phyloP scores from a whole-genome alignment of 2,329 filamentous ascomycete genomes.

The Colletotrichum melonis region DNA sequence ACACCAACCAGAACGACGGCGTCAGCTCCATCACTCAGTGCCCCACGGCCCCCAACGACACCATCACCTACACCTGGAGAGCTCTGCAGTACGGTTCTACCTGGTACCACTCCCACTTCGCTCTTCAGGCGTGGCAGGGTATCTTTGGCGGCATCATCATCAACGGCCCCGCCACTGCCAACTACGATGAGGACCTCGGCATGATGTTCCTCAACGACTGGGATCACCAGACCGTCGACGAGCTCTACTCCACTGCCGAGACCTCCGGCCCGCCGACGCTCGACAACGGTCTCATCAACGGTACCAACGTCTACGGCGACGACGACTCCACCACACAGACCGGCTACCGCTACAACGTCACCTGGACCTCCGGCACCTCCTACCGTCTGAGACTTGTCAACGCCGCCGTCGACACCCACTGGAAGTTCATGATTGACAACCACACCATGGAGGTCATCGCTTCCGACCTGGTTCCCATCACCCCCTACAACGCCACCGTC shows the following conservation, averaged over 20 bases:
- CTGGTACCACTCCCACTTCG: conserved; percentile 73
- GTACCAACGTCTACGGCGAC: conserved; percentile 51
- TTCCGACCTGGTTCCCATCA: conserved; percentile 68
- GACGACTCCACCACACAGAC: conserved; percentile 39
- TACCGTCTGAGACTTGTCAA: conserved; percentile 63
- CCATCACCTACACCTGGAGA: conserved; percentile 67
- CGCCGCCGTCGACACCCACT: conserved; percentile 54
- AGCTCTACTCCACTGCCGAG: conserved; percentile 45
- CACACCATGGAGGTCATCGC: conserved; percentile 69
- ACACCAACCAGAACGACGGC: conserved; percentile 67
- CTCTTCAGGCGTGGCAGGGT: conserved; percentile 62
- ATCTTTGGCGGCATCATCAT: conserved; percentile 71
- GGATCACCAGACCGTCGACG: conserved; percentile 58
- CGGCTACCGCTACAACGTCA: conserved; percentile 49
- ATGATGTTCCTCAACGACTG: conserved; percentile 69
- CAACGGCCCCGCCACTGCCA: conserved; percentile 66
- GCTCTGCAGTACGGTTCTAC: conserved; percentile 65
- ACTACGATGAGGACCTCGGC: conserved; percentile 74
- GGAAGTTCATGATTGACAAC: conserved; percentile 65
- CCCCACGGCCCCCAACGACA: conserved; percentile 61
- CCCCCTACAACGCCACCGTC: conserved; percentile 62
- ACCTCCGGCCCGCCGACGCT: conserved; percentile 48
- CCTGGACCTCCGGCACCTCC: conserved; percentile 53
- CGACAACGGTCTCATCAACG: conserved; percentile 59
- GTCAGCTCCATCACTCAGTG: conserved; percentile 63